Evolutionary conservation across 2,329 filamentous ascomycete genomes (phyloP).

Genomic region (Lomentospora prolificans): DNA sequence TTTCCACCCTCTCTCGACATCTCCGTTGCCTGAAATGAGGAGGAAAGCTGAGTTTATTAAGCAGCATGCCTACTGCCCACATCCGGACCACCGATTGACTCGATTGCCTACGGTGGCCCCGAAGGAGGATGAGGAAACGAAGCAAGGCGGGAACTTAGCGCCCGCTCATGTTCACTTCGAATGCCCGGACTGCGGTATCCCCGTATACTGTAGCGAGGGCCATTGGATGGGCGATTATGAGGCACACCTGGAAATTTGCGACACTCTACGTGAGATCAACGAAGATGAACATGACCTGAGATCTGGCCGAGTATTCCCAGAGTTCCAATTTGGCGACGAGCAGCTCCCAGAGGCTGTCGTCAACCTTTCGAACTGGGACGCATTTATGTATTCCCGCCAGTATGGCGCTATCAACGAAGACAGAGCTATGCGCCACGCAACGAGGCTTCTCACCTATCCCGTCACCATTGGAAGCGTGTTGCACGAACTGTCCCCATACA

Average conservation of each 20-base stretch:
- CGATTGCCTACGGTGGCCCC: slow-evolving; percentile 55
- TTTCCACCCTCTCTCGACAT: slow-evolving; percentile 85
- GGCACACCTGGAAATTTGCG: slow-evolving; percentile 82
- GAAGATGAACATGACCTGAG: slow-evolving; percentile 94
- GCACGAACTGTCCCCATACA: slow-evolving; percentile 91
- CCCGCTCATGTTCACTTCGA: slow-evolving; percentile 85
- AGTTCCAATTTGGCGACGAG: slow-evolving; percentile 81
- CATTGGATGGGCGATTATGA: slow-evolving; percentile 98
- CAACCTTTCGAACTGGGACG: slow-evolving; percentile 99
- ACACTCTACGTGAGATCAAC: slow-evolving; percentile 84
- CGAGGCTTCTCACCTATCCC: slow-evolving; percentile 86
- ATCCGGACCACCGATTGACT: slow-evolving; percentile 74
- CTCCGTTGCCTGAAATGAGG: slow-evolving; percentile 80
- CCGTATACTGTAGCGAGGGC: slow-evolving; percentile 85
- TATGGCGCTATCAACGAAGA: slow-evolving; percentile 88
- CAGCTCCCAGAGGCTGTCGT: slow-evolving; percentile 88
- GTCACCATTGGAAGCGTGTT: slow-evolving; percentile 83
- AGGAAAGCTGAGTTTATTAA: slow-evolving; percentile 83
- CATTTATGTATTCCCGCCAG: slow-evolving; percentile 83
- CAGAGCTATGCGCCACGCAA: slow-evolving; percentile 84
- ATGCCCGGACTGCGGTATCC: slow-evolving; percentile 91
- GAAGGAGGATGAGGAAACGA: slow-evolving; percentile 45
- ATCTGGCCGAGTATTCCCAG: slow-evolving; percentile 83
- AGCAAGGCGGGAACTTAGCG: slow-evolving; percentile 43
- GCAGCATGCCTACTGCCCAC: slow-evolving; percentile 87